Percentiles rank a stretch among this genome's conserved stretches.
Conservation (phyloP, 2,329 filamentous ascomycete species). For the Colletotrichum sp. region DNA sequence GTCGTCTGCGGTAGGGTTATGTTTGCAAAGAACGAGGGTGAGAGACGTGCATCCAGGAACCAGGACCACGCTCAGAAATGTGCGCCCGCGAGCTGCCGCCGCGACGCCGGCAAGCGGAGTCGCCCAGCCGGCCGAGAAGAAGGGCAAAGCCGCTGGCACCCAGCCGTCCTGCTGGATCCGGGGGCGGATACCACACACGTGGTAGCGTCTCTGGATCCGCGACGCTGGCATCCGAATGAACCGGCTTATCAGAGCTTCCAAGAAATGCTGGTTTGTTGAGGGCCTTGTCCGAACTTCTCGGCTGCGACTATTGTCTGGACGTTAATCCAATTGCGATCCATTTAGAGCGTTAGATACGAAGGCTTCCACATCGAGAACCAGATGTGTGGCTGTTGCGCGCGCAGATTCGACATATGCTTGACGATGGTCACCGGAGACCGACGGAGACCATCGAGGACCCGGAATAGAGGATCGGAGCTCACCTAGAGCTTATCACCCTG, state of each 20-base stretch:
- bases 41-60: not conserved
- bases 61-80: not conserved
- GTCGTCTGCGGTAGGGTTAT: not conserved
- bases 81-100: not conserved
- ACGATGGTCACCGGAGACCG: not conserved
- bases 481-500: conserved; percentile 5
- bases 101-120: conserved; percentile 9
- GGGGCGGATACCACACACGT: conserved; percentile 14
- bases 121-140: not conserved
- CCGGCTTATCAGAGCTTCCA: not conserved
- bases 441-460: not conserved
- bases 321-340: not conserved
- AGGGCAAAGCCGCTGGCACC: not conserved
- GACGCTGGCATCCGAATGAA: not conserved
- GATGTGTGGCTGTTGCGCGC: not conserved
- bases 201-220: not conserved
- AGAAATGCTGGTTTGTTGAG: not conserved
- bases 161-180: not conserved
- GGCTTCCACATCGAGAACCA: not conserved
- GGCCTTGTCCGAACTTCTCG: not conserved
- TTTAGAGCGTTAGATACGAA: not conserved
- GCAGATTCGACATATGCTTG: not conserved
- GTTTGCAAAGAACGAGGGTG: not conserved
- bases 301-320: not conserved
- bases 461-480: not conserved